These are phyloP conservation scores for Phylloporus scabripes DNA, from an alignment of 768 basidiomycete genomes.

Conservation along the genomic window DNA sequence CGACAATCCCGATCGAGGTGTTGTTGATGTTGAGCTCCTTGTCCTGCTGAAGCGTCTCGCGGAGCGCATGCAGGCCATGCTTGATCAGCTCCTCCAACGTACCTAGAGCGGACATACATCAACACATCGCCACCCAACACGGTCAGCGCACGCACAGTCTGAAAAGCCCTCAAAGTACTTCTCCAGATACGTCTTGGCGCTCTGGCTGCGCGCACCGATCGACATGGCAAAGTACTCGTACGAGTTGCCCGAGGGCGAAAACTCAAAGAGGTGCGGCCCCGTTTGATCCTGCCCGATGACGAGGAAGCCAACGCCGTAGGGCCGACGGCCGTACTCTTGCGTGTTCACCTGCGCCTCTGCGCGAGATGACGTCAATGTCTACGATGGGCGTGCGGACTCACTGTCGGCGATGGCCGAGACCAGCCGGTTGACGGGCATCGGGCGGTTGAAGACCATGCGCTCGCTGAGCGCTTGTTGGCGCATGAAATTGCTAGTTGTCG, in stretches of 20 bases:
- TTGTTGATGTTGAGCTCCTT: slow-evolving; percentile 92
- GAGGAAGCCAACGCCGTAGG: slow-evolving; percentile 98
- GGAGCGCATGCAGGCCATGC: slow-evolving; percentile 91
- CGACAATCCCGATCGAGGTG: slow-evolving; percentile 92
- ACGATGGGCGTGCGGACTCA: slow-evolving; percentile 37
- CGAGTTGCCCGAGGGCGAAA: slow-evolving; percentile 94
- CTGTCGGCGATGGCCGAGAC: slow-evolving; percentile 94
- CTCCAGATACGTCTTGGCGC: slow-evolving; percentile 97
- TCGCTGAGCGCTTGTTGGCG: slow-evolving; percentile 96
- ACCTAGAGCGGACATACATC: slow-evolving; percentile 38
- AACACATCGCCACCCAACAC: background rate
- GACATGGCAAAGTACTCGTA: slow-evolving; percentile 99
- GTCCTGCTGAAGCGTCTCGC: slow-evolving; percentile 97
- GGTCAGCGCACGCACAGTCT: slow-evolving; percentile 55
- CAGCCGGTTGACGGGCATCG: slow-evolving; percentile 89
- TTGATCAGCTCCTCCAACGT: slow-evolving; percentile 81
- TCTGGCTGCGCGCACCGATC: slow-evolving; percentile 96
- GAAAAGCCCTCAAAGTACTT: slow-evolving; percentile 85
- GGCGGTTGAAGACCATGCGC: slow-evolving; percentile 92
- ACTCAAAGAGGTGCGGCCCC: slow-evolving; percentile 98
- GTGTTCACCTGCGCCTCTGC: slow-evolving; percentile 98
- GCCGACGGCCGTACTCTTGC: slow-evolving; percentile 94
- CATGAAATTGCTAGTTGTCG: slow-evolving; percentile 85
- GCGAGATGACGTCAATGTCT: slow-evolving; percentile 2
- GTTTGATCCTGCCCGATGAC: slow-evolving; percentile 94